Evolutionary conservation across 2,329 filamentous ascomycete genomes (phyloP), one percentile per base, ranked within the genome.

Genomic region (Uncinocarpus reesii): DNA sequence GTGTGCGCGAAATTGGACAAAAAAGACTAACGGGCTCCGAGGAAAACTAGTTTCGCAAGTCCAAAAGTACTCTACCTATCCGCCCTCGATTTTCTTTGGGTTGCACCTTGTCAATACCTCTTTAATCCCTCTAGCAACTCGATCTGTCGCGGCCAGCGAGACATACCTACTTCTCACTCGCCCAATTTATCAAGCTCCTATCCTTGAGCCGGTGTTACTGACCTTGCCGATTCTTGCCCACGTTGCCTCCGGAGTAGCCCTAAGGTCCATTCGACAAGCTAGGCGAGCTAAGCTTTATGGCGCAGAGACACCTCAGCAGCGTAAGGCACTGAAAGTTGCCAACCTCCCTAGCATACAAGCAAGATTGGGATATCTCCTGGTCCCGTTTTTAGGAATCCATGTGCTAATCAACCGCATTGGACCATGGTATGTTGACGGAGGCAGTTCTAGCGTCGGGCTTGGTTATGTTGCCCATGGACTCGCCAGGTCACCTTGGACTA

Each of bases 61-160:
- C 29, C 92, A 96, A 65, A 83, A 80, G 64, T 95, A 94, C 72
- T 92, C 87, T 1, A 87, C 84, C 56, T 93, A 95, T 70, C 80
- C 84, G 55, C 89, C 86, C 60, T 79, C 79, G 53, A 70, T 86
- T 55, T 94, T 90, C 69, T 76, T 83, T 28, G 73, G 79, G 24
- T 74, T 92, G 49, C 88, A 94, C 69, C 72, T 92, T 53, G 75
- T 81, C 59, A 94, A 89, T 58, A 90, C 86, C 28, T 86, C 86
- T 6, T 64, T 94, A 36, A 82, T 93, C 55, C 88, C 87, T 0
- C 77, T 92, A 31, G 58, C 81, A 42, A 86, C 84, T 34, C 78
- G 75, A 49, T 86, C 84, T 38, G 78, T 92, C 5, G 71, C 82
- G 7, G 77, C 80, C 45, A 84, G 84, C 52, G 89, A 95, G 62